These are phyloP conservation scores for Calonectria montana DNA, from an alignment of 2,329 filamentous ascomycete genomes.

Conservation along the genomic window DNA sequence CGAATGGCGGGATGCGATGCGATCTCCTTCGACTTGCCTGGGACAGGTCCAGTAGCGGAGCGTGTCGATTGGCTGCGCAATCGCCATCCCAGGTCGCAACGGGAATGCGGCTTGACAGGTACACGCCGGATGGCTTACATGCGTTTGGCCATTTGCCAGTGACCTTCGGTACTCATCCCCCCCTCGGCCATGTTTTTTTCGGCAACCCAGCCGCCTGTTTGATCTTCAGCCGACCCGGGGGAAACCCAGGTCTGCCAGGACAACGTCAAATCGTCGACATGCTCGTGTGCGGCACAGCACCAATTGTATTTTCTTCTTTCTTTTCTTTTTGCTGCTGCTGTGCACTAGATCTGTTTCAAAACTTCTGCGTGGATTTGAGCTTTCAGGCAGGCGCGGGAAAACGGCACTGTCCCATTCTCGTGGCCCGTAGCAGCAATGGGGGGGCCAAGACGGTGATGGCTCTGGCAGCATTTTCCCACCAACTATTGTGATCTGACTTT, in stretches of 20 bases:
- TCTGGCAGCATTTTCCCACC: neutral
- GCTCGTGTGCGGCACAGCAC: slow-evolving; percentile 23
- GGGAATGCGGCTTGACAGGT: slow-evolving; percentile 28
- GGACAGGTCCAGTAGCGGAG: slow-evolving; percentile 24
- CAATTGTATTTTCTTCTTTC: slow-evolving; percentile 7
- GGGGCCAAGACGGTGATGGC: neutral
- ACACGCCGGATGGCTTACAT: slow-evolving; percentile 32
- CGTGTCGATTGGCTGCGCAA: slow-evolving; percentile 26
- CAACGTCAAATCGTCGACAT: slow-evolving; percentile 21
- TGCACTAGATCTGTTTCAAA: slow-evolving; percentile 15
- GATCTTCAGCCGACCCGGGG: slow-evolving; percentile 27
- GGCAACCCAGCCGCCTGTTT: slow-evolving; percentile 22
- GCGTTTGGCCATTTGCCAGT: slow-evolving; percentile 23
- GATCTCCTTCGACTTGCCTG: slow-evolving; percentile 29
- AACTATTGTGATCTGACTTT: slow-evolving; percentile 24
- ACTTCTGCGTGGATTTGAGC: neutral
- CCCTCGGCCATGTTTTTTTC: slow-evolving; percentile 28
- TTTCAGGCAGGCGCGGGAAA: neutral
- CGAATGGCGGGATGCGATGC: slow-evolving; percentile 15
- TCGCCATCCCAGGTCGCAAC: slow-evolving; percentile 14
- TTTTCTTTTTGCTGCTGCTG: neutral
- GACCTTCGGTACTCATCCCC: slow-evolving; percentile 25
- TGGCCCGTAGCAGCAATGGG: slow-evolving; percentile 10
- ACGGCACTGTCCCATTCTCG: neutral
- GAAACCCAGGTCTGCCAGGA: slow-evolving; percentile 19